A percentile compares a stretch with the other conserved stretches of the same genome.
phyloP scores from a whole-genome alignment of 345 rosid species.

The Lenwebbia sp. region DNA sequence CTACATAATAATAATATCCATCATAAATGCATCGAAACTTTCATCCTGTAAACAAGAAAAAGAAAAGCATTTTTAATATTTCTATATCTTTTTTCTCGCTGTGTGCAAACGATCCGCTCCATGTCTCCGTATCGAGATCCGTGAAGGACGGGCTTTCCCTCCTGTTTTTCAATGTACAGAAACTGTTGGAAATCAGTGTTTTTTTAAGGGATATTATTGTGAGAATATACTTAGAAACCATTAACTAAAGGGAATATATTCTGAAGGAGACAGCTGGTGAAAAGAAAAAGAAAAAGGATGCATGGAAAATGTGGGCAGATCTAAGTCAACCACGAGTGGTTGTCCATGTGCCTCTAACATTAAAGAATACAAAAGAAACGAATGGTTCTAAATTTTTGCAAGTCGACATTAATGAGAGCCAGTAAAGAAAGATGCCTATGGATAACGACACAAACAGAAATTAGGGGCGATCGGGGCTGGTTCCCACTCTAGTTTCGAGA shows the following conservation, averaged over 20 bases:
- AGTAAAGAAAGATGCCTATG: not conserved
- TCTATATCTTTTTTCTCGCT: not conserved
- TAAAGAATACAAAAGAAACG: not conserved
- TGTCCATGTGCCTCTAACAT: not conserved
- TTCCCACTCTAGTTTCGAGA: no score
- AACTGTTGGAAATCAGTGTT: not conserved
- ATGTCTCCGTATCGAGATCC: not conserved
- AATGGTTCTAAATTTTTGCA: not conserved
- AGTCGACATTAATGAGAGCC: not conserved
- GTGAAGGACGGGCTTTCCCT: not conserved
- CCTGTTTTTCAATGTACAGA: not conserved
- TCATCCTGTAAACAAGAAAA: not conserved
- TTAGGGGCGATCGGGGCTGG: no score
- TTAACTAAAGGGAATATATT: not conserved
- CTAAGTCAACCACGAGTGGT: not conserved
- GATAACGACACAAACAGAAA: not conserved
- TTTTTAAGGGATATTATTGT: not conserved
- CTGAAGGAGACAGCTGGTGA: not conserved
- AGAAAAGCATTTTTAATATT: not conserved
- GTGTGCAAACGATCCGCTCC: not conserved
- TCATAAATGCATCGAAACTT: not conserved
- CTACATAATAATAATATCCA: not conserved
- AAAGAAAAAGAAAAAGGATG: not conserved
- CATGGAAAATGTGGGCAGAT: not conserved
- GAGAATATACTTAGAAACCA: not conserved